Conservation (phyloP, 495 filamentous ascomycete species). For the Penicillium dipodomyicola region DNA sequence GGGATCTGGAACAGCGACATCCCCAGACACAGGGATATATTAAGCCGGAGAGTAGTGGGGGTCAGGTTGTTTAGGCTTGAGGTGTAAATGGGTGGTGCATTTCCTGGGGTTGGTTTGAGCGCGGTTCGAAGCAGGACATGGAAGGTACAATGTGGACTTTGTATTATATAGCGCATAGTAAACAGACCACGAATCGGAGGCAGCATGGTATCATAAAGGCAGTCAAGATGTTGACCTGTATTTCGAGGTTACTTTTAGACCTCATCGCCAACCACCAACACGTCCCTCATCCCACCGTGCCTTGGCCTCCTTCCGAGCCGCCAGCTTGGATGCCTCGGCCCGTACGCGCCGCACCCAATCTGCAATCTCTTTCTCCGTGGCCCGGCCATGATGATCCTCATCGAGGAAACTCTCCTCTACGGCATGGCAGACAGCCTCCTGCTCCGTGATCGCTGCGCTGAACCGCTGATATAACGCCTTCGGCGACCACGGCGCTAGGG, state of each 20-base stretch:
- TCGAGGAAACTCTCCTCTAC: slow-evolving; percentile 91
- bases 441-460: slow-evolving; percentile 70
- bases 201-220: slow-evolving; percentile 3
- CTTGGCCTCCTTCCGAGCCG: slow-evolving; percentile 74
- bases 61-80: neutral
- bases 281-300: slow-evolving; percentile 93
- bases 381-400: slow-evolving; percentile 49
- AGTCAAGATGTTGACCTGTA: neutral
- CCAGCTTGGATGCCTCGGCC: slow-evolving; percentile 70
- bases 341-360: slow-evolving; percentile 82
- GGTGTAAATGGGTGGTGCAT: neutral
- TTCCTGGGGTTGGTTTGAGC: neutral
- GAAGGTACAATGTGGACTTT: neutral
- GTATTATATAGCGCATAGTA: slow-evolving; percentile 6
- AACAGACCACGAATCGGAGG: neutral
- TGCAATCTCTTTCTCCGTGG: slow-evolving; percentile 71
- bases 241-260: neutral
- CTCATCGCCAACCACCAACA: slow-evolving; percentile 87
- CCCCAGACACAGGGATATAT: neutral
- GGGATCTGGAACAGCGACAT: neutral
- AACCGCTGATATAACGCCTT: slow-evolving; percentile 79
- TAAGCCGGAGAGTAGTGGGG: neutral
- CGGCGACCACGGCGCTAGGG: slow-evolving; percentile 79
- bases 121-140: neutral
- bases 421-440: slow-evolving; percentile 75